Evolutionary conservation across 2,329 filamentous ascomycete species (phyloP).

Genomic region (Elsinoe australis): DNA sequence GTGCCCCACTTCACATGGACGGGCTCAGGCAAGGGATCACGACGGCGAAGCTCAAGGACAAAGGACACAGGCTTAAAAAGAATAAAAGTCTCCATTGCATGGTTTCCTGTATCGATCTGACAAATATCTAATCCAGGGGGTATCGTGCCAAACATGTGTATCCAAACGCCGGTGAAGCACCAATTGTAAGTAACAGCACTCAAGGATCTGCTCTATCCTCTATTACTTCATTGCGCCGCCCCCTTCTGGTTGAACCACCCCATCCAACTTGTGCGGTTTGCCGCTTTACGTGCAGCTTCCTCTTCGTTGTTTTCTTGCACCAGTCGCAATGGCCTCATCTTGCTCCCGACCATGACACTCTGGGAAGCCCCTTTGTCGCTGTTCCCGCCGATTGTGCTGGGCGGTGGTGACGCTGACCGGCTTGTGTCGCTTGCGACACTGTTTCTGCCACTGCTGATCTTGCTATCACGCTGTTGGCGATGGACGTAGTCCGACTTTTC

Average conservation of each 20-base stretch:
- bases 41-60: not conserved
- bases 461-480: slow-evolving; percentile 25
- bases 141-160: slow-evolving; percentile 14
- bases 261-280: slow-evolving; percentile 43
- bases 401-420: slow-evolving; percentile 48
- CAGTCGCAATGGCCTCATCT: slow-evolving; percentile 75
- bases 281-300: slow-evolving; percentile 37
- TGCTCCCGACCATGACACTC: slow-evolving; percentile 50
- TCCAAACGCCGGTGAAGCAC: slow-evolving; percentile 3
- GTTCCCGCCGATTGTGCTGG: slow-evolving; percentile 44
- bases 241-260: slow-evolving; percentile 38
- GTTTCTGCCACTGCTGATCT: slow-evolving; percentile 22
- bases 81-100: not conserved
- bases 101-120: not conserved
- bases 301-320: slow-evolving; percentile 61
- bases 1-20: too few relatives aligned
- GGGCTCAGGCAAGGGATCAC: not conserved
- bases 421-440: slow-evolving; percentile 33
- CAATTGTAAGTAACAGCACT: too few relatives aligned
- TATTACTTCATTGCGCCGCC: not conserved
- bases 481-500: slow-evolving; percentile 28
- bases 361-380: slow-evolving; percentile 28
- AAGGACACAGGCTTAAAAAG: not conserved
- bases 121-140: slow-evolving; percentile 16
- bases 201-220: too few relatives aligned